Evolutionary conservation across 2,329 filamentous ascomycete species (phyloP).

Genomic region (Lecanicillium sp.): DNA sequence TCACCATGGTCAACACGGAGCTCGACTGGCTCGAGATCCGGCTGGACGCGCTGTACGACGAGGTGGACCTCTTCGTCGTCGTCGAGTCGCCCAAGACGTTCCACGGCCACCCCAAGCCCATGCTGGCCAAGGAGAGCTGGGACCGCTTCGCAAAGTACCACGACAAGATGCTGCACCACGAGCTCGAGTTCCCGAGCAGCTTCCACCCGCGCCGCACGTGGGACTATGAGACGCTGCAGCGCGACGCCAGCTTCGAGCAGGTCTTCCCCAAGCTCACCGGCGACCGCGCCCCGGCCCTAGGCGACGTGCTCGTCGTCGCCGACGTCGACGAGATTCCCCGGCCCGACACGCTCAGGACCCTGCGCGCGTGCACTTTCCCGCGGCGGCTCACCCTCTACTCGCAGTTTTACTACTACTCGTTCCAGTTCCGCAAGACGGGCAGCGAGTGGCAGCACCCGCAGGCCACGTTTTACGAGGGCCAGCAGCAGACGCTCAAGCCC

Average conservation of each 20-base stretch:
- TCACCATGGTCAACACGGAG: slow-evolving; percentile 30
- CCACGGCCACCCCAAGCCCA: slow-evolving; percentile 45
- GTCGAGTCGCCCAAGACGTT: slow-evolving; percentile 54
- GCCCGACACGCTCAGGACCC: slow-evolving; percentile 37
- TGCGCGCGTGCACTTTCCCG: slow-evolving; percentile 44
- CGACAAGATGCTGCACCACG: slow-evolving; percentile 53
- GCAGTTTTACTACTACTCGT: slow-evolving; percentile 50
- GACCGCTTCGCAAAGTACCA: slow-evolving; percentile 42
- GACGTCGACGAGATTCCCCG: slow-evolving; percentile 54
- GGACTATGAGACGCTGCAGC: slow-evolving; percentile 43
- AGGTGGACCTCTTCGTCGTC: slow-evolving; percentile 59
- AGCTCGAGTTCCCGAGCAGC: slow-evolving; percentile 36
- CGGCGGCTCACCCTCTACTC: slow-evolving; percentile 42
- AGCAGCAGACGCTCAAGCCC: slow-evolving; percentile 39
- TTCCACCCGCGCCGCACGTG: slow-evolving; percentile 31
- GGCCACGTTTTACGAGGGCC: slow-evolving; percentile 42
- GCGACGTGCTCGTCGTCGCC: slow-evolving; percentile 51
- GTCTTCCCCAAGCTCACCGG: slow-evolving; percentile 42
- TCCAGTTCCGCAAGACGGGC: slow-evolving; percentile 37
- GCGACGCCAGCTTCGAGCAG: slow-evolving; percentile 50
- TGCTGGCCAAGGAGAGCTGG: slow-evolving; percentile 45
- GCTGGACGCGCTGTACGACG: slow-evolving; percentile 45
- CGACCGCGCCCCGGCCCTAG: slow-evolving; percentile 29
- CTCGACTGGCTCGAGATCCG: slow-evolving; percentile 60
- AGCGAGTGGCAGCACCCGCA: slow-evolving; percentile 49